These are phyloP conservation scores for Aspergillus mulundensis DNA, from an alignment of 495 filamentous ascomycete genomes.

Conservation along the genomic window DNA sequence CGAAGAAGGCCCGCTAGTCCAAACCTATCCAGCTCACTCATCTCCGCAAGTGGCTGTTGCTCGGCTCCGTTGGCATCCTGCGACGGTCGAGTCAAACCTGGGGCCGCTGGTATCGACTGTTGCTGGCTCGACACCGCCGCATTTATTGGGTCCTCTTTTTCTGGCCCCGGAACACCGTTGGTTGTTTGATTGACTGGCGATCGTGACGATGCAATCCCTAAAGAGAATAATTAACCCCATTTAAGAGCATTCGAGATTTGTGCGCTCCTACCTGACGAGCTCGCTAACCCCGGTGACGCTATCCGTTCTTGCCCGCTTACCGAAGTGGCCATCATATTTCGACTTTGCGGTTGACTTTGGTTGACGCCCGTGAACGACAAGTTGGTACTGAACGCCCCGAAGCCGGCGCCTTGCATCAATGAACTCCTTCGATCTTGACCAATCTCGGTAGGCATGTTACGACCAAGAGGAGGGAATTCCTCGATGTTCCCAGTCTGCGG, in stretches of 20 bases:
- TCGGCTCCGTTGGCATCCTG: constrained; percentile 28
- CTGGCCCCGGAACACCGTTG: constrained; percentile 38
- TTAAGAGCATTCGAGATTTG: not conserved
- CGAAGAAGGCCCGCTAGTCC: constrained; percentile 74
- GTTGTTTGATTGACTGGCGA: constrained; percentile 39
- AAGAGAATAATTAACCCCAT: constrained; percentile 16
- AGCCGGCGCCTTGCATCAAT: constrained; percentile 62
- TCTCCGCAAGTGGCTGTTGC: constrained; percentile 62
- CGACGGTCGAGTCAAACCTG: constrained; percentile 1
- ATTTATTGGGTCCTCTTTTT: constrained; percentile 43
- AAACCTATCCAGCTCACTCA: constrained; percentile 76
- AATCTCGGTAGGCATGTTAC: constrained; percentile 65
- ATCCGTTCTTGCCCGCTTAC: constrained; percentile 34
- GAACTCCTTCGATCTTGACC: constrained; percentile 61
- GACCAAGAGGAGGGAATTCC: constrained; percentile 79
- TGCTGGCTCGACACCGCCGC: constrained; percentile 32
- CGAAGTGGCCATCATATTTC: constrained; percentile 24
- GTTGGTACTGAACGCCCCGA: constrained; percentile 52
- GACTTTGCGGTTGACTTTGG: constrained; percentile 27
- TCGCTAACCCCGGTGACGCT: constrained; percentile 26
- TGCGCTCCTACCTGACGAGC: constrained; percentile 14
- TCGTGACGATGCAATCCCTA: constrained; percentile 39
- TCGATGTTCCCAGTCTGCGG: constrained; percentile 68
- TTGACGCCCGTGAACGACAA: constrained; percentile 37
- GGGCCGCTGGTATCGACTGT: constrained; percentile 29